phyloP scores from a whole-genome alignment of 331 rosid genomes.

The Quercus tomentella region DNA sequence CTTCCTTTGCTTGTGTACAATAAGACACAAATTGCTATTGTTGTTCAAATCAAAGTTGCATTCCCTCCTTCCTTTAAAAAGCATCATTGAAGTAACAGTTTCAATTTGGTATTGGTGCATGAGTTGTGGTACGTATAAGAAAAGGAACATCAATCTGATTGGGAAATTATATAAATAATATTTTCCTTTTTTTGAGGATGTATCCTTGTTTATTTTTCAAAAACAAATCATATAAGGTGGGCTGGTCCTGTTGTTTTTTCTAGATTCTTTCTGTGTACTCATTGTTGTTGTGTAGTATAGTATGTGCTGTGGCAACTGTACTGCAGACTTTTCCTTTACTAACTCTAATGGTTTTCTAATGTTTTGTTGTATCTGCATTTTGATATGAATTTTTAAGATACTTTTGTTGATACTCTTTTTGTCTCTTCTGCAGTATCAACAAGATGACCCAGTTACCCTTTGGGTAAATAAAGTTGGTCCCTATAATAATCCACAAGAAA shows the following conservation, averaged over 20 bases:
- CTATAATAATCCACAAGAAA: conserved; percentile 97
- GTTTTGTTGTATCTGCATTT: background rate
- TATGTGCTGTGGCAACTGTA: background rate
- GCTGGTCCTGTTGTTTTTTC: background rate
- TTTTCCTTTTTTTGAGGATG: background rate
- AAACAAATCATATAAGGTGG: background rate
- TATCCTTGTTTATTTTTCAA: background rate
- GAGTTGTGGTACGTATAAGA: background rate
- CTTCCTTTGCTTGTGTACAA: background rate
- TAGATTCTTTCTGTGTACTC: background rate
- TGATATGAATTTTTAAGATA: background rate
- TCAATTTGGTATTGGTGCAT: background rate
- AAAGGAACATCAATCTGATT: background rate
- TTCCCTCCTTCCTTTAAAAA: background rate
- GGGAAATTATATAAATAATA: background rate
- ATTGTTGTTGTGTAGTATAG: background rate
- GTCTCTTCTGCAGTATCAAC: conserved; percentile 59
- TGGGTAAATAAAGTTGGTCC: conserved; percentile 99
- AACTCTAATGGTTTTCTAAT: background rate
- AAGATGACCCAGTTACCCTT: conserved; percentile 59
- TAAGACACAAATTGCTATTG: background rate
- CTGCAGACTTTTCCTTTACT: background rate
- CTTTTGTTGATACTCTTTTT: background rate
- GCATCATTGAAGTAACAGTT: background rate
- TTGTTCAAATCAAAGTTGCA: background rate